phyloP scores from a whole-genome alignment of 2,329 filamentous ascomycete genomes.

The Alternaria triticina region DNA sequence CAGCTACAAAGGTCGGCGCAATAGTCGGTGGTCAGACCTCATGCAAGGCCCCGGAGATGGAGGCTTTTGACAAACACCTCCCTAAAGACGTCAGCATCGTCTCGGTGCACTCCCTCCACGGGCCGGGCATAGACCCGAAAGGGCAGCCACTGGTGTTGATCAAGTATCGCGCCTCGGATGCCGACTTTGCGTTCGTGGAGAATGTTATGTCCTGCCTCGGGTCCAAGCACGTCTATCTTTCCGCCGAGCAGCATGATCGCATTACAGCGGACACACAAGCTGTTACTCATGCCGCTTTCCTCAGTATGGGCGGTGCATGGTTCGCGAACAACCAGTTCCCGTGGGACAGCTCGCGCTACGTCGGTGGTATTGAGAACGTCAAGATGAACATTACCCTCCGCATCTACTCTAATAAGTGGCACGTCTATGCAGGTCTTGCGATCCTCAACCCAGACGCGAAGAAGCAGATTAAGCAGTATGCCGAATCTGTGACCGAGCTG shows the following conservation, averaged over 20 bases:
- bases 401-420: slow-evolving; percentile 99
- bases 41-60: slow-evolving; percentile 96
- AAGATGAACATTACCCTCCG: slow-evolving; percentile 98
- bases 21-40: slow-evolving; percentile 98
- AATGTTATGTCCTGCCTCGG: slow-evolving; percentile 80
- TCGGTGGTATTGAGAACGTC: slow-evolving; percentile 97
- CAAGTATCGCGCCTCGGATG: slow-evolving; percentile 83
- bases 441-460: slow-evolving; percentile 95
- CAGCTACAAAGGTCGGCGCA: slow-evolving; percentile 91
- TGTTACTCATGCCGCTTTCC: slow-evolving; percentile 94
- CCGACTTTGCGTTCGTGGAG: slow-evolving; percentile 79
- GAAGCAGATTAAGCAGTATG: slow-evolving; percentile 93
- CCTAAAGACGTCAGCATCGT: slow-evolving; percentile 90
- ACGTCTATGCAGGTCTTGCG: slow-evolving; percentile 96
- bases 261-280: slow-evolving; percentile 99
- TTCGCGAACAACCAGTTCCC: slow-evolving; percentile 93
- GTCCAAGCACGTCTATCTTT: slow-evolving; percentile 86
- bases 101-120: slow-evolving; percentile 95
- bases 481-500: slow-evolving; percentile 86
- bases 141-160: slow-evolving; percentile 94
- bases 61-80: slow-evolving; percentile 87
- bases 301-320: slow-evolving; percentile 97
- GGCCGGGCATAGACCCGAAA: slow-evolving; percentile 84
- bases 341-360: slow-evolving; percentile 94
- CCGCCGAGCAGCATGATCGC: slow-evolving; percentile 86